phyloP scores from a whole-genome alignment of 2,329 filamentous ascomycete genomes.

The Ophiosphaerella korrae region DNA sequence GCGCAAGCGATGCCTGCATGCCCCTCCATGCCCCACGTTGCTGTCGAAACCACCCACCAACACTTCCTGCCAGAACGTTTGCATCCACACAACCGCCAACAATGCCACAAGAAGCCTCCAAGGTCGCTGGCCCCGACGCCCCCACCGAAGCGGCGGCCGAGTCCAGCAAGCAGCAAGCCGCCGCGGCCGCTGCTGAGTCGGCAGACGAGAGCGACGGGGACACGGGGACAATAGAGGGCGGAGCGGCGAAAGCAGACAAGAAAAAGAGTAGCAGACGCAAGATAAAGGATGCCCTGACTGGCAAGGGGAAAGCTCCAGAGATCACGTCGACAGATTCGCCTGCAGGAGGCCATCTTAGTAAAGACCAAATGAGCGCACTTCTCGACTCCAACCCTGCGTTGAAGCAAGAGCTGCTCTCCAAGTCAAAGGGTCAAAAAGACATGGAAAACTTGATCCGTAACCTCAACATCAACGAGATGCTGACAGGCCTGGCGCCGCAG shows the following conservation, averaged over 20 bases:
- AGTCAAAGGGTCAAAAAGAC: slow-evolving; percentile 31
- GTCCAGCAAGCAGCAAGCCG: slow-evolving; percentile 33
- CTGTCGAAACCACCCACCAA: not conserved
- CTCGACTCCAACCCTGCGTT: slow-evolving; percentile 47
- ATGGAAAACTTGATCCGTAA: slow-evolving; percentile 61
- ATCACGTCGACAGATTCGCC: slow-evolving; percentile 32
- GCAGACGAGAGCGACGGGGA: slow-evolving; percentile 41
- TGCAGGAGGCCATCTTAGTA: slow-evolving; percentile 40
- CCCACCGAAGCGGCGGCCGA: slow-evolving; percentile 49
- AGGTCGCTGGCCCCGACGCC: slow-evolving; percentile 60
- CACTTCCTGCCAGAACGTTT: not conserved
- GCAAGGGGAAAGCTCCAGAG: slow-evolving; percentile 39
- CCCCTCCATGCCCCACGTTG: not conserved
- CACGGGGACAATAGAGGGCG: slow-evolving; percentile 47
- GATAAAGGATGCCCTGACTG: slow-evolving; percentile 53
- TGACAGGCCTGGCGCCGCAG: slow-evolving; percentile 74
- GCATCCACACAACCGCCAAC: slow-evolving; percentile 3
- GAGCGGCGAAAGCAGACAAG: slow-evolving; percentile 60
- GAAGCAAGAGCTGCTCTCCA: slow-evolving; percentile 43
- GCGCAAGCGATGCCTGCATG: not conserved
- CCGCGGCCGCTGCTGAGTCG: slow-evolving; percentile 32
- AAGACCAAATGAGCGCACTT: slow-evolving; percentile 45
- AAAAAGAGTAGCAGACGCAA: slow-evolving; percentile 70
- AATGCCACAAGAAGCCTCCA: slow-evolving; percentile 62
- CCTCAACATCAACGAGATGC: slow-evolving; percentile 71